Conservation (phyloP, 202 grass and related monocot species). For the Schoenoplectus tabernaemontani region DNA sequence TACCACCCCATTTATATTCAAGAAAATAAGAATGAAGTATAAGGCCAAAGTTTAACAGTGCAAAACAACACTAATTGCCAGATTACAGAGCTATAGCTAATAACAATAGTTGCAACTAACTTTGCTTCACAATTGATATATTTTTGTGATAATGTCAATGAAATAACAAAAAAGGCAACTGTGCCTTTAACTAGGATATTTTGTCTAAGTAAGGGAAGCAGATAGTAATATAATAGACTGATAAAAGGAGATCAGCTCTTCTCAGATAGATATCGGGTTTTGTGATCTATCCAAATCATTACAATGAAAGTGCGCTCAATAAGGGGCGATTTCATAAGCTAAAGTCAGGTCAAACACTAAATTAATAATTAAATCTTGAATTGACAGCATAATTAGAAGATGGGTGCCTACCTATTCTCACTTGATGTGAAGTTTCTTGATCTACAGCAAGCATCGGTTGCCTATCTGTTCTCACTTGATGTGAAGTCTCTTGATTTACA, state of each 20-base stretch:
- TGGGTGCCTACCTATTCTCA: background rate
- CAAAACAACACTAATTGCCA: background rate
- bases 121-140: background rate
- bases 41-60: background rate
- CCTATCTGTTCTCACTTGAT: background rate
- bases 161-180: background rate
- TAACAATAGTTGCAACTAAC: background rate
- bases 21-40: background rate
- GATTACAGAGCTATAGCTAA: background rate
- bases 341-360: background rate
- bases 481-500: background rate
- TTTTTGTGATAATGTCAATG: background rate
- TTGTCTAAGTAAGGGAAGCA: background rate
- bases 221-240: background rate
- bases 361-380: background rate
- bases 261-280: background rate
- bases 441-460: background rate
- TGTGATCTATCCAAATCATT: background rate
- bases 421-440: background rate
- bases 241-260: background rate
- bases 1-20: background rate
- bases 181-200: background rate
- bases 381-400: background rate
- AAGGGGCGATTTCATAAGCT: background rate
- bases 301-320: background rate